Conservation (phyloP, 2,329 filamentous ascomycete species). For the Fusarium paranaense region DNA sequence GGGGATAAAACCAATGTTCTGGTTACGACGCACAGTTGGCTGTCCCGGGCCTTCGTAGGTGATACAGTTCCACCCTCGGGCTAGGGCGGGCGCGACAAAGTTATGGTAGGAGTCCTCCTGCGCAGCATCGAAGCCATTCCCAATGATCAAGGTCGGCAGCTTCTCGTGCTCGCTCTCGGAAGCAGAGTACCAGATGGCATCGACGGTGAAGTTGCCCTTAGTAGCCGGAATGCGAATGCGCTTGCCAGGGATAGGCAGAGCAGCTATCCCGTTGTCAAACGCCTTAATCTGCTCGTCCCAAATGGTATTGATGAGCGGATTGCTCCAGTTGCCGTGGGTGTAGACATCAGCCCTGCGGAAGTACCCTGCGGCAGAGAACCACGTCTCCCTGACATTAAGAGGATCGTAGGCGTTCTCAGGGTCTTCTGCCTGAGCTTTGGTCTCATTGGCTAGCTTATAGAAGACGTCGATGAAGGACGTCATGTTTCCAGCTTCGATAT, state of each 20-base stretch:
- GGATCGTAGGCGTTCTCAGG: conserved; percentile 35
- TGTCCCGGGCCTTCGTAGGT: conserved; percentile 28
- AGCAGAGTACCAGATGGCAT: conserved; percentile 50
- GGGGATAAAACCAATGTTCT: conserved; percentile 22
- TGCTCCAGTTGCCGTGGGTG: conserved; percentile 53
- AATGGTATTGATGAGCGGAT: conserved; percentile 53
- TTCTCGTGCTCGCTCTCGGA: conserved; percentile 1
- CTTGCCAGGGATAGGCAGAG: conserved; percentile 51
- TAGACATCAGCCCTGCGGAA: conserved; percentile 58
- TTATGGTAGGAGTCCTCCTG: conserved; percentile 27
- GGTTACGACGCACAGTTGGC: conserved; percentile 19
- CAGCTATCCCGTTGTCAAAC: conserved; percentile 54
- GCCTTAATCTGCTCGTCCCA: conserved; percentile 52
- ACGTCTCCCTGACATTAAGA: conserved; percentile 38
- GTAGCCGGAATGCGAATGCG: conserved; percentile 45
- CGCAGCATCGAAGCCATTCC: conserved; percentile 23
- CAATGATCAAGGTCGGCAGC: conserved; percentile 11
- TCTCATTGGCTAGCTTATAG: neutral
- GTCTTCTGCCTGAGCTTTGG: conserved; percentile 1
- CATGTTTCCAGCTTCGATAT: neutral
- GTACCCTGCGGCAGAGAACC: conserved; percentile 56
- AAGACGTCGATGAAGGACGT: neutral
- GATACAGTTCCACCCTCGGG: conserved; percentile 22
- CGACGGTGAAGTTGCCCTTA: conserved; percentile 47
- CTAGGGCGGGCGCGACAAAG: conserved; percentile 11